These are phyloP conservation scores for Acer campestre DNA, from an alignment of 345 rosid species.

Conservation along the genomic window DNA sequence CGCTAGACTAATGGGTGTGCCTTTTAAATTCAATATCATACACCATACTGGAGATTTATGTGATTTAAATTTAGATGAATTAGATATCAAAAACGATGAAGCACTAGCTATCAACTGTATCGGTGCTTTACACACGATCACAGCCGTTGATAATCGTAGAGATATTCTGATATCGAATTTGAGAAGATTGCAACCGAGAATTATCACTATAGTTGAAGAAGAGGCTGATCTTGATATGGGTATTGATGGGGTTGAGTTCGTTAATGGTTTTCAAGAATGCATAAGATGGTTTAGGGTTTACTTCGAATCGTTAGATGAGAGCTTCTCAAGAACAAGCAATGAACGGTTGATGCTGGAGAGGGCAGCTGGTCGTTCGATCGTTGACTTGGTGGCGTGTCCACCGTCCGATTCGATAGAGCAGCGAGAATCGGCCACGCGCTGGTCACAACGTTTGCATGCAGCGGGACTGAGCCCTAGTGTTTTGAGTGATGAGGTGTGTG, in stretches of 20 bases:
- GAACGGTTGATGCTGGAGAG: slow-evolving; percentile 88
- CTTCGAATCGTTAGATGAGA: slow-evolving; percentile 78
- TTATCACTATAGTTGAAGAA: slow-evolving; percentile 85
- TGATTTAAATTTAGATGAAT: slow-evolving; percentile 55
- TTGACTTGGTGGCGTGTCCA: slow-evolving; percentile 83
- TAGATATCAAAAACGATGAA: slow-evolving; percentile 65
- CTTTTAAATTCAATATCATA: slow-evolving; percentile 83
- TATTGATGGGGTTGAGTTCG: slow-evolving; percentile 61
- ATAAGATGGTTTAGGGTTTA: slow-evolving; percentile 93
- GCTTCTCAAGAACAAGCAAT: slow-evolving; percentile 75
- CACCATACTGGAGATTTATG: slow-evolving; percentile 74
- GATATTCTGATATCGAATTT: slow-evolving; percentile 66
- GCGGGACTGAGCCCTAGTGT: slow-evolving; percentile 50
- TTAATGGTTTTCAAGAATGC: slow-evolving; percentile 70
- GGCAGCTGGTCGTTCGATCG: slow-evolving; percentile 69
- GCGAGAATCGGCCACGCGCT: slow-evolving; percentile 73
- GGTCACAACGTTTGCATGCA: slow-evolving; percentile 67
- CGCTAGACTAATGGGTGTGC: slow-evolving; percentile 97
- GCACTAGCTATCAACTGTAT: slow-evolving; percentile 81
- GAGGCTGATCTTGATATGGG: slow-evolving; percentile 88
- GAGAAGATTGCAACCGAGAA: slow-evolving; percentile 62
- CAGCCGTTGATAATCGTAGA: slow-evolving; percentile 52
- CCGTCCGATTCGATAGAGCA: slow-evolving; percentile 64
- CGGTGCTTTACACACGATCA: slow-evolving; percentile 61
- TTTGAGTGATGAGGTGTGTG: slow-evolving; percentile 88